Conservation (phyloP, 2,329 filamentous ascomycete genomes). For the Xylaria sp. region DNA sequence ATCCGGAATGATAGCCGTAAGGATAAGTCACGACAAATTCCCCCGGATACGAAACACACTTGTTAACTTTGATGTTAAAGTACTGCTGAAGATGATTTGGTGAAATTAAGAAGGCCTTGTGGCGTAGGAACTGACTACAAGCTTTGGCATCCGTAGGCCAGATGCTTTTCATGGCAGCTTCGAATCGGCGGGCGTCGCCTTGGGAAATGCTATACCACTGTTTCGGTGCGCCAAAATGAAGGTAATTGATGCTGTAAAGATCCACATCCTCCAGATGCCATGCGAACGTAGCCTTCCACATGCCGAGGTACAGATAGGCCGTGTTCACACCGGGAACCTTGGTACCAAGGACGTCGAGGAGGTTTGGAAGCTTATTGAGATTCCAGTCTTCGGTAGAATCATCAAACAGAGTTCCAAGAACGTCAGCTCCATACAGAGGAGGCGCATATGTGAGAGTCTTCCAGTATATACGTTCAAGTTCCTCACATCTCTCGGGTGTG, state of each 20-base stretch:
- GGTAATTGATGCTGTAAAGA: slow-evolving; percentile 99
- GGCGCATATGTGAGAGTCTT: slow-evolving; percentile 95
- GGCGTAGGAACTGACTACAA: slow-evolving; percentile 93
- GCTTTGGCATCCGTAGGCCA: slow-evolving; percentile 96
- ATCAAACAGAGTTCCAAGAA: slow-evolving; percentile 94
- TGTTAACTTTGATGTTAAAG: slow-evolving; percentile 96
- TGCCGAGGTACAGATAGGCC: slow-evolving; percentile 95
- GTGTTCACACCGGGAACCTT: slow-evolving; percentile 98
- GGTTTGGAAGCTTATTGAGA: slow-evolving; percentile 90
- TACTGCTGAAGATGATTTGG: slow-evolving; percentile 86
- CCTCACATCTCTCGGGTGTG: slow-evolving; percentile 89
- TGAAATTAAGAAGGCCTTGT: slow-evolving; percentile 97
- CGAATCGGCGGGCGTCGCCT: slow-evolving; percentile 90
- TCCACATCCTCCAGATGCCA: slow-evolving; percentile 99
- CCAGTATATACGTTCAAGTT: slow-evolving; percentile 96
- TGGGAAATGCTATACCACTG: slow-evolving; percentile 99
- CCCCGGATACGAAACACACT: slow-evolving; percentile 91
- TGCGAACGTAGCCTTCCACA: slow-evolving; percentile 99
- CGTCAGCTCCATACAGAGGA: slow-evolving; percentile 94
- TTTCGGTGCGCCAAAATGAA: slow-evolving; percentile 97
- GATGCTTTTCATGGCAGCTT: slow-evolving; percentile 92
- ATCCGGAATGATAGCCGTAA: slow-evolving; percentile 98
- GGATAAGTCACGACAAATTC: slow-evolving; percentile 99
- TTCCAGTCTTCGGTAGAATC: slow-evolving; percentile 90
- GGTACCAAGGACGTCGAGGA: slow-evolving; percentile 92